A percentile compares a stretch with the other conserved stretches of the same genome.
These are phyloP conservation scores for Debaryomyces coudertii DNA, from an alignment of 1,139 yeast species.

Conservation along the genomic window DNA sequence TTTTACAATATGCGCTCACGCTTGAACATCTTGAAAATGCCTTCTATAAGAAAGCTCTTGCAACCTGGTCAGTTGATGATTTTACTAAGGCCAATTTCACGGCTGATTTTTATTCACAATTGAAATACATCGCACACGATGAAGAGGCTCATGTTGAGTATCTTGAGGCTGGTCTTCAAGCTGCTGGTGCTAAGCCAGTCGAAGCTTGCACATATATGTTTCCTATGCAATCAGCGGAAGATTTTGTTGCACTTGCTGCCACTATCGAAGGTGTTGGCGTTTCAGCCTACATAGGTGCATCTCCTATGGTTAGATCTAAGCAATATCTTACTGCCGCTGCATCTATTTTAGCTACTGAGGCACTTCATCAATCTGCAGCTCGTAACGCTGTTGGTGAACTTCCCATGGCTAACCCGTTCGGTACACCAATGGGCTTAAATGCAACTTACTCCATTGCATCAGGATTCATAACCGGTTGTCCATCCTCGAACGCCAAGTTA, in stretches of 20 bases:
- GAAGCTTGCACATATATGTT: slow-evolving; percentile 3
- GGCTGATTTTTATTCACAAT: neutral
- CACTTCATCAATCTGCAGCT: slow-evolving; percentile 4
- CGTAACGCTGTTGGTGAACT: slow-evolving; percentile 1
- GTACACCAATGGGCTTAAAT: slow-evolving; percentile 2
- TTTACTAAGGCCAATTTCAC: slow-evolving; percentile 3
- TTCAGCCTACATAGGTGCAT: slow-evolving; percentile 2
- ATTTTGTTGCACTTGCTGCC: slow-evolving; percentile 4
- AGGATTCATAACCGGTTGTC: neutral
- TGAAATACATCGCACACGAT: slow-evolving; percentile 4
- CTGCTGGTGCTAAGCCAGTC: slow-evolving; percentile 4
- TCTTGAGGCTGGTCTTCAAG: slow-evolving; percentile 4
- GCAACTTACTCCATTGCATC: slow-evolving; percentile 1
- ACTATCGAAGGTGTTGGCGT: slow-evolving; percentile 5
- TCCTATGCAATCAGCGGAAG: neutral
- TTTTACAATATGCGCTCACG: slow-evolving; percentile 5
- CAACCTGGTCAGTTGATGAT: slow-evolving; percentile 6
- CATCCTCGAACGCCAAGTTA: neutral
- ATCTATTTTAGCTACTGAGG: slow-evolving; percentile 4
- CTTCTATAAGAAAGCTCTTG: slow-evolving; percentile 2
- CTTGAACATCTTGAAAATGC: slow-evolving; percentile 5
- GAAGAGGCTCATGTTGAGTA: slow-evolving; percentile 3
- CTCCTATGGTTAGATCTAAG: neutral
- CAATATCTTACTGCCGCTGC: slow-evolving; percentile 1
- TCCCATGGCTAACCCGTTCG: slow-evolving; percentile 3